A percentile compares a stretch with the other conserved stretches of the same genome.
Conservation (phyloP, 345 rosid genomes). For the Eucalyptus coolabah region DNA sequence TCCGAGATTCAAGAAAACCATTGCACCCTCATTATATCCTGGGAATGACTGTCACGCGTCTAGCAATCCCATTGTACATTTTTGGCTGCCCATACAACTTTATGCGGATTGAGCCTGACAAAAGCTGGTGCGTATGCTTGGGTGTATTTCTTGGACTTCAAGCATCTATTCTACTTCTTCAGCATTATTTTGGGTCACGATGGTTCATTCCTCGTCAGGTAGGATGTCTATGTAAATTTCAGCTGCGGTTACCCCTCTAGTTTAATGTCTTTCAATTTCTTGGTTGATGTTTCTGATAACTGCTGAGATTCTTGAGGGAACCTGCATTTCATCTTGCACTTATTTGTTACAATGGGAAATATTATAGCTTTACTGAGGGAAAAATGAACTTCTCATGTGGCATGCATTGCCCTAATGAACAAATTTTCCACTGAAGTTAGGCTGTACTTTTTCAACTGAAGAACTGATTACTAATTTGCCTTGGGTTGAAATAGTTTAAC, state of each 20-base stretch:
- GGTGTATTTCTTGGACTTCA: conserved; percentile 62
- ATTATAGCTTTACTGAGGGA: neutral
- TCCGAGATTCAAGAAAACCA: conserved; percentile 92
- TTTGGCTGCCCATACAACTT: conserved; percentile 96
- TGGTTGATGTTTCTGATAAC: neutral
- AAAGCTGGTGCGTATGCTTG: conserved; percentile 67
- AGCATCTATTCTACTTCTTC: conserved; percentile 83
- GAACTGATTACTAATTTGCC: neutral
- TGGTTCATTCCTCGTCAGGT: conserved; percentile 98
- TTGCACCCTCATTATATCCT: conserved; percentile 88
- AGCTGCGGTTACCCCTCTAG: neutral
- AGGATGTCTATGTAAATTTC: neutral
- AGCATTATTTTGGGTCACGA: conserved; percentile 91
- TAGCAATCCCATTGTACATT: conserved; percentile 73
- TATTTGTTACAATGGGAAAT: neutral
- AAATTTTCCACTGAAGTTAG: neutral
- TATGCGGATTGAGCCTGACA: conserved; percentile 86
- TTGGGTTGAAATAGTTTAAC: neutral
- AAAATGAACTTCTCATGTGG: neutral
- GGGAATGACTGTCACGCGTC: conserved; percentile 85
- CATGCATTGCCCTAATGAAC: neutral
- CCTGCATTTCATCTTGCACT: neutral
- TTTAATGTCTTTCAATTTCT: neutral
- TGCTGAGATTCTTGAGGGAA: neutral
- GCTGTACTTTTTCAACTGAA: neutral